Evolutionary conservation across 768 basidiomycete species (phyloP).

Genomic region (Gautieria morchelliformis): DNA sequence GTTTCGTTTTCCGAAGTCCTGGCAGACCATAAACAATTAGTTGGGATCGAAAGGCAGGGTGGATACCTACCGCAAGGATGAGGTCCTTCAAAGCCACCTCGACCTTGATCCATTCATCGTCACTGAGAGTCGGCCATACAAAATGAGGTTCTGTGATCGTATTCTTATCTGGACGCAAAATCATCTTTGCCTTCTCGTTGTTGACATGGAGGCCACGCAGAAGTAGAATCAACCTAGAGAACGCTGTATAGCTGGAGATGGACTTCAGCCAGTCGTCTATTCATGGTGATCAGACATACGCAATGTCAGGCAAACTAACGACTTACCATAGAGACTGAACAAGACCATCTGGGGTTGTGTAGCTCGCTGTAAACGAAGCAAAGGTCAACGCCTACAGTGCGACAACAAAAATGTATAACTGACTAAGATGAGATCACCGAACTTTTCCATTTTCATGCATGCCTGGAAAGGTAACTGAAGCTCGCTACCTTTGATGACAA

Average conservation of each 20-base stretch:
- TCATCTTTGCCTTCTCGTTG: slow-evolving; percentile 99
- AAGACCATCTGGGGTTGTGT: slow-evolving; percentile 99
- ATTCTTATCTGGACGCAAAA: slow-evolving; percentile 92
- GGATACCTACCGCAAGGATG: slow-evolving; percentile 62
- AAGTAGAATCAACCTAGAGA: slow-evolving; percentile 94
- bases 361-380: slow-evolving; percentile 51
- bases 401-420: slow-evolving; percentile 12
- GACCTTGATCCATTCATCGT: slow-evolving; percentile 98
- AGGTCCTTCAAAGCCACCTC: slow-evolving; percentile 98
- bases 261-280: slow-evolving; percentile 98
- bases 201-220: slow-evolving; percentile 97
- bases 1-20: slow-evolving; percentile 98
- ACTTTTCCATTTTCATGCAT: slow-evolving; percentile 99
- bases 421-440: slow-evolving; percentile 91
- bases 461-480: slow-evolving; percentile 99
- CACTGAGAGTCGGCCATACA: slow-evolving; percentile 88
- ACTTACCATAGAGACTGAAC: slow-evolving; percentile 85
- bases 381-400: slow-evolving; percentile 2
- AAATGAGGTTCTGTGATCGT: slow-evolving; percentile 97
- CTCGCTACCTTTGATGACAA: slow-evolving; percentile 99
- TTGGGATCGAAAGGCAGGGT: neutral
- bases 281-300: neutral
- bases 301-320: neutral
- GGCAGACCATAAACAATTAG: neutral
- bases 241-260: slow-evolving; percentile 97